phyloP scores from a whole-genome alignment of 345 rosid genomes.

The Bruguiera parviflora region DNA sequence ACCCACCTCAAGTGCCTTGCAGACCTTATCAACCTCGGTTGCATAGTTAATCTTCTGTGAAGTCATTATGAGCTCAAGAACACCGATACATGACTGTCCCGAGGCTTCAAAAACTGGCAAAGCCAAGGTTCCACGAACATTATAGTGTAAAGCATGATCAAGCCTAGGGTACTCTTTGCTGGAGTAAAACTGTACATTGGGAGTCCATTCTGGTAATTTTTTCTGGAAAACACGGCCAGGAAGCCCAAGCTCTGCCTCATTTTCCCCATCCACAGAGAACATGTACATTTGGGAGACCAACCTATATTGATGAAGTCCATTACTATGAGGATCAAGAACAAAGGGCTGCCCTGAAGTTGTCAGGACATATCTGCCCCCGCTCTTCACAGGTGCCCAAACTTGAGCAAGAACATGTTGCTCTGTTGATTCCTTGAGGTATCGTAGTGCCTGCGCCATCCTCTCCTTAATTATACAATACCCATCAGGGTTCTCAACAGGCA shows the following conservation, averaged over 20 bases:
- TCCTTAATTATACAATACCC: constrained; percentile 61
- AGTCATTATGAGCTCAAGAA: constrained; percentile 85
- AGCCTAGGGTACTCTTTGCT: constrained; percentile 74
- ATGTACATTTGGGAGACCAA: constrained; percentile 71
- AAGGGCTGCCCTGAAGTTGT: constrained; percentile 94
- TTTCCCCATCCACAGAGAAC: constrained; percentile 76
- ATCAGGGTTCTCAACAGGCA: constrained; percentile 62
- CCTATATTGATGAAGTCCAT: constrained; percentile 79
- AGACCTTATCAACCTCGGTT: constrained; percentile 92
- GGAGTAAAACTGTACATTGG: constrained; percentile 86
- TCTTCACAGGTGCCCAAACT: constrained; percentile 86
- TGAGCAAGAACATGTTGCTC: constrained; percentile 85
- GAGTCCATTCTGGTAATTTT: constrained; percentile 92
- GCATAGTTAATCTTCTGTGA: constrained; percentile 81
- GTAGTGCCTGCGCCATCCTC: constrained; percentile 81
- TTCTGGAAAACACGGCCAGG: constrained; percentile 92
- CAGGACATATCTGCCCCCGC: constrained; percentile 52
- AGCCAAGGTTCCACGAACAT: constrained; percentile 85
- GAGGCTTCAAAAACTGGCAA: constrained; percentile 88
- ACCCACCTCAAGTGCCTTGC: constrained; percentile 96
- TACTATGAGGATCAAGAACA: constrained; percentile 65
- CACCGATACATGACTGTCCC: constrained; percentile 78
- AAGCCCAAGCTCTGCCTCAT: constrained; percentile 71
- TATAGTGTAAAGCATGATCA: constrained; percentile 62
- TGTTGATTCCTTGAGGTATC: constrained; percentile 74